A percentile compares a stretch with the other conserved stretches of the same genome.
phyloP scores from a whole-genome alignment of 148 eudicot genomes.

The Cornus controversa region DNA sequence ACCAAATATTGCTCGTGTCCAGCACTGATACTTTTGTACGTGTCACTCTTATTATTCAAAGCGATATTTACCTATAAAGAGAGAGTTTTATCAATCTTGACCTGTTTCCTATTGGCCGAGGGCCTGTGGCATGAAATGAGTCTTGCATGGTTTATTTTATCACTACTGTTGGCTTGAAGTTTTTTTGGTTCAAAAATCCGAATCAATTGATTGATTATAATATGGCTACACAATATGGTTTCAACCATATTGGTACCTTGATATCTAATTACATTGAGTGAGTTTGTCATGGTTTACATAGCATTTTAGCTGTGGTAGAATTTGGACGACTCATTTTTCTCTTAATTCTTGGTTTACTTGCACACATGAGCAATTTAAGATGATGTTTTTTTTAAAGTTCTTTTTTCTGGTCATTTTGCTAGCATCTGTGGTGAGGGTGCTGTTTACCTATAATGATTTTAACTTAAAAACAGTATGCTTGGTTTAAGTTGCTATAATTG shows the following conservation, averaged over 20 bases:
- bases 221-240: neutral
- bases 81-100: no score
- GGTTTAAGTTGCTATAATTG: neutral
- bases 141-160: no score
- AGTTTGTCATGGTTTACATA: neutral
- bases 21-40: no score
- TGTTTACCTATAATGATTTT: neutral
- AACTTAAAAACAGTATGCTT: neutral
- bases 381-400: neutral
- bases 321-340: neutral
- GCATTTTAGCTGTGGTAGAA: neutral
- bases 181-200: neutral
- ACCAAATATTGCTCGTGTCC: no score
- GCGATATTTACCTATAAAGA: no score
- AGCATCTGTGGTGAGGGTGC: neutral
- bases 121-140: no score
- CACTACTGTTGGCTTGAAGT: neutral
- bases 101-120: no score
- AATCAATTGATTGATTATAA: no score
- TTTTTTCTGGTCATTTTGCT: no score
- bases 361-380: neutral
- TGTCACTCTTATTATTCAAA: no score
- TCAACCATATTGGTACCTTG: neutral
- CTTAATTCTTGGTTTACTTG: neutral
- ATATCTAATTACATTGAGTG: neutral